Evolutionary conservation across 257 asterid species (phyloP), one percentile per base, ranked within the genome.

Genomic region (Solanum arcanum): DNA sequence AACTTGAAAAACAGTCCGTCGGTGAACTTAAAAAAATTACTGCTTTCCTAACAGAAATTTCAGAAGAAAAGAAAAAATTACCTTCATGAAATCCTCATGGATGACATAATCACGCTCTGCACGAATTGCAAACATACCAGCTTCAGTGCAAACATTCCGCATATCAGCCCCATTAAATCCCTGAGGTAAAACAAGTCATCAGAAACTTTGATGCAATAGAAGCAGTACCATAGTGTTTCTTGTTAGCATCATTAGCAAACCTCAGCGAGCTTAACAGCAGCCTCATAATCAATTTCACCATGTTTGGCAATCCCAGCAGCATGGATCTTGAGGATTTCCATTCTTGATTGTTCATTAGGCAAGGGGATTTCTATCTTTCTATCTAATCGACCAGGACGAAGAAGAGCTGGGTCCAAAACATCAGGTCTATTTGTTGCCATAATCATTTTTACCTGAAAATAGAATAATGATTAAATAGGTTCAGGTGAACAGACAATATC

Each of bases 71-170:
- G 44, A 47, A 39, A 21, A 5, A 80, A 59, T 59, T 90, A 95
- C 98, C 98, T 95, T 95, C 99, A 95, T 97, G 89, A 97, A 95
- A 91, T 97, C 99, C 92, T 97, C 99, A 89, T 97, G 99, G 89
- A 97, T 94, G 87, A 95, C 99, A 82, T 95, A 95, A 89, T 97
- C 99, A 85, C 98, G 98, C 90, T 95, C 99, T 9, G 98, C 98
- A 12, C 98, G 98, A 88, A 97, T 97, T 31, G 99, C 98, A 29
- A 92, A 90, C 99, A 97, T 95, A 46, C 98, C 98, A 86, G 98
- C 98, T 84, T 97, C 99, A 49, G 99, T 97, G 90, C 98, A 97
- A 12, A 97, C 92, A 78, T 97, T 95, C n/a, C 99, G 97, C 85
- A 95, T 95, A 88, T 97, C 99, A 75, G 98, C 99, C 64, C 99